Base-by-base conservation (phyloP, 2,329 filamentous ascomycete species). In the Escovopsis sp. region DNA sequence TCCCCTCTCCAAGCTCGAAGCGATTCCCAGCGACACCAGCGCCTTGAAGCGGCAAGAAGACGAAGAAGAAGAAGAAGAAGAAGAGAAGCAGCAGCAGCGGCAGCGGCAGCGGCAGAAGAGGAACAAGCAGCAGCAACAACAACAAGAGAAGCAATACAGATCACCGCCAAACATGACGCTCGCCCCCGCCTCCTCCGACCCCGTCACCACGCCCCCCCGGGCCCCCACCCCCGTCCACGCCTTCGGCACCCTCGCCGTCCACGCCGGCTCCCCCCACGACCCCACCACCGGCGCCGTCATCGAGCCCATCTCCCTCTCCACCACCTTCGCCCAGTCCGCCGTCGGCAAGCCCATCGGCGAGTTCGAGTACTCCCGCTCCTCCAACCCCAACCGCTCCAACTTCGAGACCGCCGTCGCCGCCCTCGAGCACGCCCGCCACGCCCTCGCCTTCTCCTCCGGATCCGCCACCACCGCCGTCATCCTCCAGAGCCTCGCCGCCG, bases 351-450 rank as follows among this genome's bases (percentile, higher is more conserved):
- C 90, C 2, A 66, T 96, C 21, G 90, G 90, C 51, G 64, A 66
- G 43, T 94, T 87, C 62, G 90, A 98, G 62, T 98, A 98, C 68
- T 86, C 80, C 36, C 76, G 90, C 42, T 92, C 83, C 52, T 76
- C 83, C 43, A 98, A 98, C 60, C 90, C 90, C 36, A 98, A 98
- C 65, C 76, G 90, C 39, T 74, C 83, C 55, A 92, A 94, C 65
- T 96, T 98, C 52, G 88, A 98, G 66, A 68, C 71, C 41, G 86
- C 87, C 41, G 75, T 98, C 39, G 90, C 90, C 26, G 83, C 86
- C 5, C 76, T 98, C 36, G 90, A 98, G 65, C 78, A 92, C 51
- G 90, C 86, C 43, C 80, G 82, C 56, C 81, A 93, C 56, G 90
- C 90, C 31, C 76, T 98, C 36, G 88, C 90, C 43, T 98, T 94